Evolutionary conservation across 2,329 filamentous ascomycete genomes (phyloP), one percentile per base, ranked within the genome.

Genomic region (Alternaria triticimaculans): DNA sequence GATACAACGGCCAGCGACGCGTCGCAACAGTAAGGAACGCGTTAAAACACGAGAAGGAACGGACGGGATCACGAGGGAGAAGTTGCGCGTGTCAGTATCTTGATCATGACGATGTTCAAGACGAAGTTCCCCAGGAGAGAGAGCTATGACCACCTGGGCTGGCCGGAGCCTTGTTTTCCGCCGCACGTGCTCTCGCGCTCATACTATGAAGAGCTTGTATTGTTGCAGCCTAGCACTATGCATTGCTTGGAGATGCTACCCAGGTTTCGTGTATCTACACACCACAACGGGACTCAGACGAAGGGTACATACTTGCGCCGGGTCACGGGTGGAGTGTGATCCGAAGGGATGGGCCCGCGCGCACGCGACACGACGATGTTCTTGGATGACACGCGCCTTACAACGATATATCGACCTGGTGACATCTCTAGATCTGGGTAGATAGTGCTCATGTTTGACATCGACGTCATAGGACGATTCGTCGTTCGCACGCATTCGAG

Each of bases 131-230:
- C 46, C 28, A 55, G 60, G 51, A 21, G 45, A 43, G 48, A 66
- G 21, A 64, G 68, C 68, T 71, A 69, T 71, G 68, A 65, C 68
- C 67, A 68, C 50, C 46, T 37, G 49, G 49, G 28, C 49, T 37
- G 28, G 26, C 51, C 57, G 61, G 57, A 53, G 46, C 57, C 44
- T 15, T 54, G 57, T 65, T 65, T 62, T 54, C 63, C 65, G 65
- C 21, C 21, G 49, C 61, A 60, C 48, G 68, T 68, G 57, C 61
- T 61, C 23, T 63, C 55, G 56, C 41, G 56, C 30, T 12, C 49
- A 37, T 15, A n/a, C 6, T 11, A 53, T 20, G 20, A 3, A 41
- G 37, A 41, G 37, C 37, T 41, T 41, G n/a, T 41, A 11, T 41
- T 41, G 37, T 41, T 41, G 37, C 9, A 41, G 37, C 37, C 37